Evolutionary conservation across 148 eudicot genomes (phyloP).

Genomic region (Bassia scoparia): DNA sequence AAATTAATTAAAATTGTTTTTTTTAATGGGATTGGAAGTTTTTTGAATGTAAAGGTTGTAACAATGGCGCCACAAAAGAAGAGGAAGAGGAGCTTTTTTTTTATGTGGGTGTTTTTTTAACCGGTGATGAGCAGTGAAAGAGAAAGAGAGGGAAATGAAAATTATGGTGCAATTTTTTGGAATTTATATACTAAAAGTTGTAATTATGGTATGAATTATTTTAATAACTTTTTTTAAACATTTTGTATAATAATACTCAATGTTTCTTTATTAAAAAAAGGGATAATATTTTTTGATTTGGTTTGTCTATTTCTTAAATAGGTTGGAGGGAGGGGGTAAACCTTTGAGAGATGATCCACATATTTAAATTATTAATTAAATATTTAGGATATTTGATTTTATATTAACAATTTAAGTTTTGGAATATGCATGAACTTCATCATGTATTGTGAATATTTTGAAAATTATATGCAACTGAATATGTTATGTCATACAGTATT

Average conservation of each 20-base stretch:
- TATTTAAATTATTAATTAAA: background rate
- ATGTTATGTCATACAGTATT: too few relatives aligned
- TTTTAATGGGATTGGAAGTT: slow-evolving; percentile 7
- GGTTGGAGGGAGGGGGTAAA: background rate
- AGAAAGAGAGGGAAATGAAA: slow-evolving; percentile 7
- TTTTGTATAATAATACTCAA: background rate
- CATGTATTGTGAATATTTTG: too few relatives aligned
- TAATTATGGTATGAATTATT: background rate
- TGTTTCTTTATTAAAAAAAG: background rate
- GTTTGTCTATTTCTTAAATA: background rate
- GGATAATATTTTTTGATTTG: background rate
- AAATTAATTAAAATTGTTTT: background rate
- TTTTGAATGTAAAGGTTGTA: slow-evolving; percentile 17
- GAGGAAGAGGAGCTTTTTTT: background rate
- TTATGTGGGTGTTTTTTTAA: background rate
- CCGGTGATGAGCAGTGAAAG: background rate
- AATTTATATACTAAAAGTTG: background rate
- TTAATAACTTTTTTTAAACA: background rate
- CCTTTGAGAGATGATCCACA: background rate
- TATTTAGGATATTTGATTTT: background rate
- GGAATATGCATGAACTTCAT: too few relatives aligned
- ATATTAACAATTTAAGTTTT: background rate
- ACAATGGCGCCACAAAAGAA: slow-evolving; percentile 29
- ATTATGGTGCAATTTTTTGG: background rate
- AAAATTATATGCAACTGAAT: too few relatives aligned